Conservation (phyloP, 2,329 filamentous ascomycete genomes). For the Beauveria pseudobassiana region DNA sequence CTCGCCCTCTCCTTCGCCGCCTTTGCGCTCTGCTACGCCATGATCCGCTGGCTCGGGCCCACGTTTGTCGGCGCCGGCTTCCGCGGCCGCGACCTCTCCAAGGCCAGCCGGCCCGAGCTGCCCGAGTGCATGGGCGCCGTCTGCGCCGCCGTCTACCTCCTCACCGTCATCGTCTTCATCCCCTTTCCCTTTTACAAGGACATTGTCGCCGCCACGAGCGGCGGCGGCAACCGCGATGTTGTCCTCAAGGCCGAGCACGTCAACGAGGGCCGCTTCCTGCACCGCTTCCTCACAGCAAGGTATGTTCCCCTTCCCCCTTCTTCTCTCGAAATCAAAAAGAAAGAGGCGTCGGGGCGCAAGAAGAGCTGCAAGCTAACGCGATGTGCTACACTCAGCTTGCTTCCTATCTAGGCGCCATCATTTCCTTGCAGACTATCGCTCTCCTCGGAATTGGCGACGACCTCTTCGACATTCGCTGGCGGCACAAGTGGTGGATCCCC, state of each 20-base stretch:
- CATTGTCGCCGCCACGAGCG: conserved; percentile 89
- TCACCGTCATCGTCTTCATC: conserved; percentile 85
- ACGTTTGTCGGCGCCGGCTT: conserved; percentile 83
- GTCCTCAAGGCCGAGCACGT: conserved; percentile 66
- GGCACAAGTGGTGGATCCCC: conserved; percentile 97
- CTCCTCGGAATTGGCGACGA: conserved; percentile 93
- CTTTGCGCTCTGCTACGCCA: conserved; percentile 72
- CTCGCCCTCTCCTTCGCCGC: conserved; percentile 79
- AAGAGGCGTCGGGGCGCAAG: background rate
- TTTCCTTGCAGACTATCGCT: conserved; percentile 84
- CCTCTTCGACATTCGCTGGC: conserved; percentile 96
- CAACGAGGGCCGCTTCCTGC: conserved; percentile 76
- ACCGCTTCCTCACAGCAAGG: conserved; percentile 91
- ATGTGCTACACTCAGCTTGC: conserved; percentile 55
- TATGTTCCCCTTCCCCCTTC: conserved; percentile 24
- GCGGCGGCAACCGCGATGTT: conserved; percentile 84
- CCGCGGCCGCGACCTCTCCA: conserved; percentile 85
- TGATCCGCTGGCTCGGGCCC: conserved; percentile 89
- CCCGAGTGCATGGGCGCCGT: conserved; percentile 96
- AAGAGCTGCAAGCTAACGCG: background rate
- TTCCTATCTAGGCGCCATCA: conserved; percentile 87
- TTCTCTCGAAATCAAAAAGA: background rate
- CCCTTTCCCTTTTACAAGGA: conserved; percentile 98
- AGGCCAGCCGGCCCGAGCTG: conserved; percentile 59
- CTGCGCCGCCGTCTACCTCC: conserved; percentile 84